Evolutionary conservation across 805 yeast species (phyloP).

Genomic region (Yamadazyma nakazawae): DNA sequence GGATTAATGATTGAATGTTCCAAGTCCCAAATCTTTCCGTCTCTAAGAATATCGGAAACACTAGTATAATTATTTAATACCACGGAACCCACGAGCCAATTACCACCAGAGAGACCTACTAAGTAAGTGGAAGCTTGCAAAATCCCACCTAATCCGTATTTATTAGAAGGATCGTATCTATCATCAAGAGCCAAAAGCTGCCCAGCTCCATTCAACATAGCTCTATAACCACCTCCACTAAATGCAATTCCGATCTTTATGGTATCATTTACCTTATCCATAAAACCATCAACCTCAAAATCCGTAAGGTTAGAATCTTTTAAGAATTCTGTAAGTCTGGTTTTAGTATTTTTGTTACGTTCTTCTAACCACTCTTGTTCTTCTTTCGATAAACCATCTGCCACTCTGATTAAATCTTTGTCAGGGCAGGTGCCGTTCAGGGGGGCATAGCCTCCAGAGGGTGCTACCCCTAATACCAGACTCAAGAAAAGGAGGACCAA

Average conservation of each 20-base stretch:
- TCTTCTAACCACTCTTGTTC: slow-evolving; percentile 54
- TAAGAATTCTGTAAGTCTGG: slow-evolving; percentile 45
- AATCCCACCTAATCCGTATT: slow-evolving; percentile 70
- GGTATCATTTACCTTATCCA: slow-evolving; percentile 24
- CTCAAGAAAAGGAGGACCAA: background rate
- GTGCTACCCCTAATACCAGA: slow-evolving; percentile 1
- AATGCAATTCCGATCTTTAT: slow-evolving; percentile 35
- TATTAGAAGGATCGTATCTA: slow-evolving; percentile 52
- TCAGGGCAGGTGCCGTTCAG: slow-evolving; percentile 53
- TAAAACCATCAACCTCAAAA: slow-evolving; percentile 44
- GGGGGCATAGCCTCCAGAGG: slow-evolving; percentile 54
- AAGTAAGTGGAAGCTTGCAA: slow-evolving; percentile 70
- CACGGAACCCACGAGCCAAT: slow-evolving; percentile 64
- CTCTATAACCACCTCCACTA: slow-evolving; percentile 77
- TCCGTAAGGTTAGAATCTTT: slow-evolving; percentile 44
- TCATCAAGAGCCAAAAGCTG: slow-evolving; percentile 76
- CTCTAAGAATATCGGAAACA: slow-evolving; percentile 36
- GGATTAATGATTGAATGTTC: slow-evolving; percentile 69
- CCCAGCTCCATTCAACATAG: slow-evolving; percentile 86
- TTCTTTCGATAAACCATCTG: slow-evolving; percentile 40
- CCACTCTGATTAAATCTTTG: slow-evolving; percentile 42
- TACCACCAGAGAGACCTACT: slow-evolving; percentile 65
- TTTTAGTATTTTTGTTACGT: slow-evolving; percentile 45
- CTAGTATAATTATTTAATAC: slow-evolving; percentile 57
- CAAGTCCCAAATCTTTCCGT: slow-evolving; percentile 35